Base-by-base conservation (phyloP, 768 basidiomycete genomes). In the Dictyophora rubrovolvata region DNA sequence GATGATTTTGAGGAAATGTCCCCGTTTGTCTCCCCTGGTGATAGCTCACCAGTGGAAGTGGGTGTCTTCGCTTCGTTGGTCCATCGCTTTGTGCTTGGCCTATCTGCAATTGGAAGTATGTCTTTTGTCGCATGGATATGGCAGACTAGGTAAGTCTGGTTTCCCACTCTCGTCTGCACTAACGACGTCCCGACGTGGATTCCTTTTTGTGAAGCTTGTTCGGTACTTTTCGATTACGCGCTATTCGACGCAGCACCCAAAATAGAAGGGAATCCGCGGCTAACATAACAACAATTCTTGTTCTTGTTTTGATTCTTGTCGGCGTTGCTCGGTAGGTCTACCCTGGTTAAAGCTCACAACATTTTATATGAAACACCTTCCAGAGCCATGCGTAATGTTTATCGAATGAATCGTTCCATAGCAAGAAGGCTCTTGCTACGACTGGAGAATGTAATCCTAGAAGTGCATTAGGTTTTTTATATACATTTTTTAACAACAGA, bases 381-480 rank as follows among this genome's bases (percentile, higher is more conserved):
- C 61, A 91, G 89, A 65, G 86, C 89, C 11, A 65, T 91, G 33
- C 80, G 78, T 65, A 78, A 85, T 62, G 84, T 90, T 2, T 91
- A 89, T 68, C 70, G 74, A 56, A 66, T 84, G 34, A 89, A 86
- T 1, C 77, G 86, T 66, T 73, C 67, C 36, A 65, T 79, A 34
- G 79, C 85, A 1, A 82, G 84, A 65, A 76, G 81, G 21, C 56
- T 86, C 20, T 73, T 91, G 35, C 73, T 82, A 9, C 80, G 85
- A 34, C 88, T 88, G 4, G 89, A 91, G 67, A 85, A 89, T 68
- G 85, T 83, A 2, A 90, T 91, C 60, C 72, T 91, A 36, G 89
- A 91, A 69, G 89, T 90, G 55, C 77, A 76, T 62, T 81, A 69
- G 74, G 54, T 20, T 46, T 20, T 59, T 55, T 52, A 59, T 64